Evolutionary conservation across 495 filamentous ascomycete species (phyloP), one percentile per base, ranked within the genome.

Genomic region (Bacidia gigantensis): DNA sequence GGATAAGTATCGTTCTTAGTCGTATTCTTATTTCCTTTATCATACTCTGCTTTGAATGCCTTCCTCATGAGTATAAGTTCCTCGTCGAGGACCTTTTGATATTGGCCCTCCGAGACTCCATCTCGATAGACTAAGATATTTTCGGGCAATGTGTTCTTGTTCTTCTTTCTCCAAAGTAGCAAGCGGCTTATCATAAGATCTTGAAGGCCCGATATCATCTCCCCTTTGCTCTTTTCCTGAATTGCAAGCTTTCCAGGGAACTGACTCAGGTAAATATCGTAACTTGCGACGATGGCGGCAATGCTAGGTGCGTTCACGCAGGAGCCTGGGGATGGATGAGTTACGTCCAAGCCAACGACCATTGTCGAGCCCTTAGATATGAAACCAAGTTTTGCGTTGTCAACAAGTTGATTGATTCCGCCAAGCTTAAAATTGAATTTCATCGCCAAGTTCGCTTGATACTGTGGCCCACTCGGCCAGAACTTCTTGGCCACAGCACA

Each of bases 351-450:
- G 0, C 89, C 89, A 29, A 90, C 73, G 17, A 95, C 68, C 84
- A 95, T 95, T 0, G 84, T 89, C 50, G 76, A 77, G 3, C 73
- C 73, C 20, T 81, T 69, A 35, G 65, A 67, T 35, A 92, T 61
- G n/a, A 87, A 61, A 7, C 70, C 72, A 2, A 82, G 65, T 17
- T 74, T 70, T 1, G 51, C 48, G 0, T n/a, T 29, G 20, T 49
- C 25, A 0, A 38, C 0, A 0, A 9, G 11, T 18, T 50, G 47
- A 55, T 94, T 94, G 18, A 72, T 65, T 0, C 90, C 90, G 3
- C 87, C 87, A 52, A 83, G 72, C 66, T 95, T 95, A 42, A 93
- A 64, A 62, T 95, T 95, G 66, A 93, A 77, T 62, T 89, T 95
- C 20, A 93, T 64, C 3, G 69, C 84, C 1, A 90, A 70, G 54